Base-by-base conservation (phyloP, 2,329 filamentous ascomycete genomes). In the Sordariomycetes sp. region DNA sequence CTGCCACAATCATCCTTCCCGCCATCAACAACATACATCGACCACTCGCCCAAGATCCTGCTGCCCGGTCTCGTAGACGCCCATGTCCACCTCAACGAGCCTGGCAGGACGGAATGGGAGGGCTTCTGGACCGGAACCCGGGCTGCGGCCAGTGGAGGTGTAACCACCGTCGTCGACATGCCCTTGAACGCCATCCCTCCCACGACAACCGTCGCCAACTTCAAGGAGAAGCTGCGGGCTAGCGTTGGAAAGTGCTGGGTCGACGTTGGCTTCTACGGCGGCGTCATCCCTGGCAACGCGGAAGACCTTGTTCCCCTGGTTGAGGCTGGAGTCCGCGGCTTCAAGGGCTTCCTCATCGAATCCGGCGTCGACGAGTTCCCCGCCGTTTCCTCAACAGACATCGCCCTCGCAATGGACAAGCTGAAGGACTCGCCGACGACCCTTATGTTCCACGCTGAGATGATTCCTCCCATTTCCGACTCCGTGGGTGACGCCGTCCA, bases 371-470 rank as follows among this genome's bases (percentile, higher is more conserved):
- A 94, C 29, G 92, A 98, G 53, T 98, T 98, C 56, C 92, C 92
- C 0, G 86, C 87, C 18, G 81, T 96, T n/a, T 82, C 82, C 0
- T 71, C 84, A 2, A 57, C 61, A 11, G 92, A 96, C 55, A 83
- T 96, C 38, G 67, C 73, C 2, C 72, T 83, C 25, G 88, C 84
- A 28, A 88, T 98, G 74, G 66, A 68, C 20, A 84, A 82, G 30
- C 73, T 98, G 40, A 83, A 84, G 40, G 78, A 86, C 46, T 73
- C 80, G 35, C 73, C 86, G 14, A 96, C 92, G 3, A 94, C 87
- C 1, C 77, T 96, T 48, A 96, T 98, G 90, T 98, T 98, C 65
- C 92, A 98, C 54, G 92, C 92, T 37, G 92, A 98, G 59, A 96
- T 95, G 87, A 80, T 93, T 10, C 87, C 90, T n/a, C 85, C 86